Base-by-base conservation (phyloP, 2,329 filamentous ascomycete genomes). In the Diaporthe caulivora region DNA sequence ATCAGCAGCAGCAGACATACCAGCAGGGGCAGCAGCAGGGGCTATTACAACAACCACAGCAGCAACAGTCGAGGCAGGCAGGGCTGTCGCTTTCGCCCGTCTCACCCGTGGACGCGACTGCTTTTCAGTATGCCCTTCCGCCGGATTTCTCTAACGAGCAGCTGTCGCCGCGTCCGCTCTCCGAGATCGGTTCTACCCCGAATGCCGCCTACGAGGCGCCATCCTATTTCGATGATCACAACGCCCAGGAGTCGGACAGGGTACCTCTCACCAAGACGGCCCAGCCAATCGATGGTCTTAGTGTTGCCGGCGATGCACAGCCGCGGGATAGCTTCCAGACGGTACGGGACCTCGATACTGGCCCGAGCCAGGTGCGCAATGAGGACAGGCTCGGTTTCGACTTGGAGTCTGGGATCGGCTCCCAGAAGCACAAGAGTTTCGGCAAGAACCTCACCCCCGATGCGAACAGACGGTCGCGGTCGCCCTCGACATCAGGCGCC, bases 401-500 rank as follows among this genome's bases (percentile, higher is more conserved):
- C 51, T 78, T 92, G 60, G 94, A 96, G 81, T 86, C 87, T 62
- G 89, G 88, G 8, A 81, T 86, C 71, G 83, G 85, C 57, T 81
- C 87, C 9, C 82, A 85, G 60, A 87, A 88, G 74, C 85, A 87
- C 75, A 85, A 86, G 75, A 90, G 88, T 76, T 90, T 91, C 80
- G 90, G 92, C 70, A 85, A 84, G 79, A 90, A 84, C 77, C 86
- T 90, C 72, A 84, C 83, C 37, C 90, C 90, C 9, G 85, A 83
- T 26, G 87, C 86, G 37, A 72, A 69, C 40, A 86, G 87, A 69
- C 85, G 88, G 57, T 93, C 92, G 55, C 86, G 92, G 51, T 91
- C 92, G 2, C 86, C 90, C 2, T 92, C 92, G 24, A 87, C 89
- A 11, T 88, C 90, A 15, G 89, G 89, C 34, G 92, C 93, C 24